phyloP scores from a whole-genome alignment of 306 rosid genomes.

The Herpetospermum pedunculosum region DNA sequence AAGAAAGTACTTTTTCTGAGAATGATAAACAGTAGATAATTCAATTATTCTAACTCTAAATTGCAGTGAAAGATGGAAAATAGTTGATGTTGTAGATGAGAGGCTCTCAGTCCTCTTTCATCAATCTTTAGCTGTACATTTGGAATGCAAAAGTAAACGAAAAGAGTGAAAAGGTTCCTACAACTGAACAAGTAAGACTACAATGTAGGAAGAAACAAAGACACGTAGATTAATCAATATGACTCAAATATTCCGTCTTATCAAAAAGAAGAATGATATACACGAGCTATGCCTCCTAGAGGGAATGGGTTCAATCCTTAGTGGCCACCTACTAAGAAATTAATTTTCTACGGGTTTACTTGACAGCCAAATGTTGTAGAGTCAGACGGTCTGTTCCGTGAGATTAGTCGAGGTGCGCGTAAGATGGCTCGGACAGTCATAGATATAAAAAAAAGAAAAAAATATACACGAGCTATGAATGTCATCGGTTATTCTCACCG shows the following conservation, averaged over 20 bases:
- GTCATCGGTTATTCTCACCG: slow-evolving; percentile 25
- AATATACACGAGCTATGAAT: not conserved
- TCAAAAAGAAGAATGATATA: too few relatives aligned
- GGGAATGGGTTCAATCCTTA: too few relatives aligned
- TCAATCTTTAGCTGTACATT: not conserved
- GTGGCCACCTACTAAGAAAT: too few relatives aligned
- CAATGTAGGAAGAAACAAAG: not conserved
- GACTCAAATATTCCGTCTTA: not conserved
- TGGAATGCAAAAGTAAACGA: not conserved
- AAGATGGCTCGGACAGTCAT: too few relatives aligned
- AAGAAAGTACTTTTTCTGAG: slow-evolving; percentile 2
- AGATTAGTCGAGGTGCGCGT: too few relatives aligned
- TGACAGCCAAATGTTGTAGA: too few relatives aligned
- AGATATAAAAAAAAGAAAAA: too few relatives aligned
- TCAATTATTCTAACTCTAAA: not conserved
- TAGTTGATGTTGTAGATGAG: not conserved
- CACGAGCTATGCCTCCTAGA: not conserved
- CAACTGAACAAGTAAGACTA: not conserved
- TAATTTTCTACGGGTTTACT: too few relatives aligned
- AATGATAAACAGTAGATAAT: not conserved
- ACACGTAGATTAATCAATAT: not conserved
- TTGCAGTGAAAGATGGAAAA: not conserved
- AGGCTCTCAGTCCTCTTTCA: not conserved
- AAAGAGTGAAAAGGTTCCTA: not conserved
- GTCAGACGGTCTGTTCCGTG: too few relatives aligned